These are phyloP conservation scores for Stipa capillata DNA, from an alignment of 176 grass and related monocot species.

Conservation along the genomic window DNA sequence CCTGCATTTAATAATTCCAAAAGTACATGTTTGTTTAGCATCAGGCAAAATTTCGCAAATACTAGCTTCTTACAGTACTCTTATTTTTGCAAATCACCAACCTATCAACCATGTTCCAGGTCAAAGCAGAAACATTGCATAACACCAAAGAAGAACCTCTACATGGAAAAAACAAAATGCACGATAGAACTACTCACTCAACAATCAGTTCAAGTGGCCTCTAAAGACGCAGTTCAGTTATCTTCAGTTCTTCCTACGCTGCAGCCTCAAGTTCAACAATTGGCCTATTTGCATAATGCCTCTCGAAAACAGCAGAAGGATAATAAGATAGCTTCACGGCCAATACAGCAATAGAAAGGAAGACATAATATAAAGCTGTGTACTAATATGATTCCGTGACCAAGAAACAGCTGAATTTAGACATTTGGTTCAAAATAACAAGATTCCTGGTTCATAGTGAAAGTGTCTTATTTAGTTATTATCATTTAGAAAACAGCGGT, in stretches of 20 bases:
- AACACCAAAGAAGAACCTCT: not conserved
- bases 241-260: slow-evolving; percentile 87
- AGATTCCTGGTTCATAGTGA: not conserved
- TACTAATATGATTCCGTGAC: not conserved
- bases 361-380: not conserved
- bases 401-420: slow-evolving; percentile 1
- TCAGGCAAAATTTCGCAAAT: not conserved
- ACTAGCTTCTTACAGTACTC: not conserved
- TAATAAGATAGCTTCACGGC: not conserved
- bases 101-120: not conserved
- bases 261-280: slow-evolving; percentile 82
- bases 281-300: slow-evolving; percentile 76
- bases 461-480: not conserved
- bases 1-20: not conserved
- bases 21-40: not conserved
- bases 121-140: not conserved
- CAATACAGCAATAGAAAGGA: not conserved
- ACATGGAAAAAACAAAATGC: not conserved
- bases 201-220: not conserved
- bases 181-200: not conserved
- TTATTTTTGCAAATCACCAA: not conserved
- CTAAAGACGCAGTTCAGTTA: slow-evolving; percentile 72
- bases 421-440: not conserved
- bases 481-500: not conserved
- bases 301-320: slow-evolving; percentile 40